Conservation (phyloP, 441 rosid species). For the Pelargonium australe region DNA sequence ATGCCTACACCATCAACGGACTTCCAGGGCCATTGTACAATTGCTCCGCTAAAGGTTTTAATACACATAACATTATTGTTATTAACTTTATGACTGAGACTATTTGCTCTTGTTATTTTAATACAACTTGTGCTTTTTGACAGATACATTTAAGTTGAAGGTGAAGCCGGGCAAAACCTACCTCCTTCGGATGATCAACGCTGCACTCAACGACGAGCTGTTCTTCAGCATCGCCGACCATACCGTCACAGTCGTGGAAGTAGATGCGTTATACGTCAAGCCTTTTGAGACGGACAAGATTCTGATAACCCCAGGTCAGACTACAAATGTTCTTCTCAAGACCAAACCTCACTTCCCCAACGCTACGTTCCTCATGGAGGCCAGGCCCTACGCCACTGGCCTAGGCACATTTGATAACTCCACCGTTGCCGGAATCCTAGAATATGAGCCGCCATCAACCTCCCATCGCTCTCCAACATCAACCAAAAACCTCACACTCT, state of each 20-base stretch:
- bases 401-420: slow-evolving; percentile 31
- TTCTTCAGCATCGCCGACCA: no score
- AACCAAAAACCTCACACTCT: slow-evolving; percentile 38
- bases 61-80: no score
- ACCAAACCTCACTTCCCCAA: slow-evolving; percentile 30
- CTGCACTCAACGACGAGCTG: no score
- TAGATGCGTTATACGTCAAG: slow-evolving; percentile 54
- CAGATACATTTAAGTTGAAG: slow-evolving; percentile 52
- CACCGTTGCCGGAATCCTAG: slow-evolving; percentile 29
- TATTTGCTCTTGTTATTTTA: no score
- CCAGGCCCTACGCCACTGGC: slow-evolving; percentile 41
- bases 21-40: slow-evolving; percentile 52
- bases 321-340: slow-evolving; percentile 43
- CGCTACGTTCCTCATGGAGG: slow-evolving; percentile 46
- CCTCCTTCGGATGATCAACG: slow-evolving; percentile 52
- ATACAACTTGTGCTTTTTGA: no score
- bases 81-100: no score
- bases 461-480: slow-evolving; percentile 28
- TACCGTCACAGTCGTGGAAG: slow-evolving; percentile 52
- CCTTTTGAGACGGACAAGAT: slow-evolving; percentile 38
- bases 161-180: slow-evolving; percentile 50
- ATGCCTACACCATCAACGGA: no score
- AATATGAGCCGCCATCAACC: no score
- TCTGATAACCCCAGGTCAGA: slow-evolving; percentile 54
- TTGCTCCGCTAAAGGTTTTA: slow-evolving; percentile 49